Base-by-base conservation (phyloP, 441 rosid genomes). In the Pelargonium citronellum region DNA sequence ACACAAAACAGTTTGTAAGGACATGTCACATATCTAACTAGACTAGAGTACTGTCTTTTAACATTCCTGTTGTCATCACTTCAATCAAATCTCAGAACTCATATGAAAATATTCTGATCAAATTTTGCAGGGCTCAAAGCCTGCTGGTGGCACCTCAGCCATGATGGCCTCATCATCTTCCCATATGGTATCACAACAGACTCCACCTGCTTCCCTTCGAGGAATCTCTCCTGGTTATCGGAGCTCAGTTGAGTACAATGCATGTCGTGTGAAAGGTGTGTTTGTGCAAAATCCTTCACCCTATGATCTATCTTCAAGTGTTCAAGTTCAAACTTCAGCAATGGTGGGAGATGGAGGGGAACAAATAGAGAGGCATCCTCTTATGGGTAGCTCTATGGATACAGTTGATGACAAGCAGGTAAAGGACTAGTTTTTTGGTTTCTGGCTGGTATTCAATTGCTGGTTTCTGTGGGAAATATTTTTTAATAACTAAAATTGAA, bases 221-320 rank as follows among this genome's bases (percentile, higher is more conserved):
- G 92, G 86, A 72, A 80, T 82, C 69, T 82, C 91, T 73, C 78
- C 96, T 63, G 86, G 87, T 68, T 84, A 70, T 69, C 83, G 53
- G 68, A 80, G 85, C 74, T 79, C 91, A 47, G 81, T 80, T 66
- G 99, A 92, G 75, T 82, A 87, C 82, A 87, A 82, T 81, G 71
- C 96, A 67, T 79, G 85, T 77, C 89, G 75, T 64, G 78, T 85
- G 89, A 95, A 95, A 86, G 90, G 96, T 80, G 85, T 87, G 79
- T 89, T 86, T 78, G 44, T 81, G 74, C 96, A 95, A 34, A 78
- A 73, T 67, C 74, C 90, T 55, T 81, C 91, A 39, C 84, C 88
- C 66, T 88, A 84, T 81, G 96, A 89, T 81, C 65, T 81, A 51
- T 76, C 87, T 68, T 75, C 83, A 66, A 75, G 74, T 75, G 75